These are phyloP conservation scores for Mycena amicta DNA, from an alignment of 768 basidiomycete species.

Conservation along the genomic window DNA sequence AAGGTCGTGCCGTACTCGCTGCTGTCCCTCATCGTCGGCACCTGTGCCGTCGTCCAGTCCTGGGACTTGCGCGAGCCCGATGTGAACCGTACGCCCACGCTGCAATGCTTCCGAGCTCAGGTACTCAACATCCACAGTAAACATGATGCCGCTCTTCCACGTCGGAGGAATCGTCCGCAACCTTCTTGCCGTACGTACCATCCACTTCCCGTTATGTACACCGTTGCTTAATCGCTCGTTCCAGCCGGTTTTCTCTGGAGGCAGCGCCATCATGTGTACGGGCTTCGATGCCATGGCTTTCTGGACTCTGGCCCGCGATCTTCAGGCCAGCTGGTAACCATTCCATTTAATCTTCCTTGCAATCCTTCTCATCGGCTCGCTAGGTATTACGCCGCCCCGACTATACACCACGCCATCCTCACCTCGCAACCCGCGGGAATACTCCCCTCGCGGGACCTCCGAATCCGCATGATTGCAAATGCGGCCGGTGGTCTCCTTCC, in stretches of 20 bases:
- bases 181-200: constrained; percentile 41
- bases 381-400: constrained; percentile 55
- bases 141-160: constrained; percentile 61
- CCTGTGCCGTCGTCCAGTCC: constrained; percentile 45
- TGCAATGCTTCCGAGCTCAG: neutral
- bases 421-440: constrained; percentile 36
- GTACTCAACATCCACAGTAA: constrained; percentile 29
- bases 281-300: constrained; percentile 57
- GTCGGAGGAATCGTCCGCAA: constrained; percentile 64
- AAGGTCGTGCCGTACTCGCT: constrained; percentile 51
- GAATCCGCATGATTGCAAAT: constrained; percentile 51
- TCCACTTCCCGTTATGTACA: neutral
- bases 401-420: constrained; percentile 53
- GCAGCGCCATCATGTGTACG: constrained; percentile 55
- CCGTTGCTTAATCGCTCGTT: neutral
- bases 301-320: constrained; percentile 43
- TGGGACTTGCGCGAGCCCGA: constrained; percentile 42
- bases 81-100: constrained; percentile 52
- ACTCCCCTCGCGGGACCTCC: constrained; percentile 35
- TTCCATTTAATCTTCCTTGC: neutral
- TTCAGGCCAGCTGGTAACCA: constrained; percentile 51
- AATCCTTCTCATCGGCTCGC: constrained; percentile 6
- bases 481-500: constrained; percentile 58
- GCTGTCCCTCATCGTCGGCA: constrained; percentile 44
- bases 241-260: constrained; percentile 54